Base-by-base conservation (phyloP, 1,284 basidiomycete species). In the Puccinia polysora region DNA sequence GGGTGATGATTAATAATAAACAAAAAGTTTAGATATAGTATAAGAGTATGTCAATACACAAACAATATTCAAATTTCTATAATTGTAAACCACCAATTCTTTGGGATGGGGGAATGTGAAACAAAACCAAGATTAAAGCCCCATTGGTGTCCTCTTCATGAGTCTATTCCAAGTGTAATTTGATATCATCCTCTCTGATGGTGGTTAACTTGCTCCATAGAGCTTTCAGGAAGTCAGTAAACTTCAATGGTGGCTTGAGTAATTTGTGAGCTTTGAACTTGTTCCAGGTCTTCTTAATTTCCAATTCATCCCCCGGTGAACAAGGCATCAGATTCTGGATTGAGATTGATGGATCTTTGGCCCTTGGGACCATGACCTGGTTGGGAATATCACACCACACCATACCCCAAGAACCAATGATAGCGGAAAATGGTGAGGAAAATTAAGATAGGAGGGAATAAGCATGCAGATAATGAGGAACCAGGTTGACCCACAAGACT, bases 271-370 rank as follows among this genome's bases (percentile, higher is more conserved):
- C 88, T 70, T 88, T 88, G 56, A 98, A 85, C 74, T 91, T 89
- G n/a, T 88, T 86, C 95, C 96, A 98, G 2, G 87, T 83, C 83
- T 90, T 93, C 82, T 98, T 95, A 47, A 87, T 83, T 0, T 91
- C 94, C 0, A 86, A 86, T 0, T 87, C 83, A 76, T 95, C 92
- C 12, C 95, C 94, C 0, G 95, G 94, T 6, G 93, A 97, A 80
- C 95, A 98, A 6, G 95, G 95, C 28, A 92, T 97, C 73, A 84
- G 80, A 76, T 84, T 85, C 65, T 77, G 78, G 45, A 79, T 87
- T 84, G 88, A 82, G 85, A 87, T 74, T 73, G 80, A 75, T 1
- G 78, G 77, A 65, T 83, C 81, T 52, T 82, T 81, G 25, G 78
- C 76, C 5, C 78, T 77, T 7, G 81, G 78, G 2, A 80, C 79